Conservation (phyloP, 306 rosid species). For the Prunus davidiana region DNA sequence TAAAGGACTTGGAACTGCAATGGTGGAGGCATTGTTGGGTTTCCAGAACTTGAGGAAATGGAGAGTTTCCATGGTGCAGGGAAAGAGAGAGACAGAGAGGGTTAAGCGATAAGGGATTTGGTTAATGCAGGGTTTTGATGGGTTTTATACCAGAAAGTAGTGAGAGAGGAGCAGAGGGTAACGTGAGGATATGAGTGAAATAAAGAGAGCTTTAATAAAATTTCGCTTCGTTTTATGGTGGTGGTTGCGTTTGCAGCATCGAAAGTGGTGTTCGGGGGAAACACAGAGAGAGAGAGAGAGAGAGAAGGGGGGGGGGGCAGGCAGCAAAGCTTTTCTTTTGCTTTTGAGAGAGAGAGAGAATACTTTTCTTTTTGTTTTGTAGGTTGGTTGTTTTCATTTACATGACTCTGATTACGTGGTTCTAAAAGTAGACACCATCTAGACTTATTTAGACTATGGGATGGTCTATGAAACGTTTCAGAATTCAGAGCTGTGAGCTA, state of each 20-base stretch:
- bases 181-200: conserved; percentile 35
- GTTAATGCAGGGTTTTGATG: conserved; percentile 8
- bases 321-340: conserved; percentile 37
- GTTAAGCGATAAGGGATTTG: not conserved
- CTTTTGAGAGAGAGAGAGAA: conserved; percentile 21
- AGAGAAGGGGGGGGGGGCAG: not conserved
- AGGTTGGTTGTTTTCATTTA: not conserved
- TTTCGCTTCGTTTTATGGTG: conserved; percentile 67
- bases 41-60: conserved; percentile 77
- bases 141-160: conserved; percentile 25
- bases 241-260: conserved; percentile 29
- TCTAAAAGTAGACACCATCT: not conserved
- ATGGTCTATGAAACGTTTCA: not conserved
- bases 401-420: not conserved
- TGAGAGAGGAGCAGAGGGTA: not conserved
- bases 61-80: conserved; percentile 58
- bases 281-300: conserved; percentile 7
- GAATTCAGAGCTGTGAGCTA: not conserved
- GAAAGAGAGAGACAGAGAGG: not conserved
- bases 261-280: conserved; percentile 34
- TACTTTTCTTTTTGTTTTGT: conserved; percentile 23
- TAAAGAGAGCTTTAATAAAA: conserved; percentile 13
- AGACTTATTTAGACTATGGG: not conserved
- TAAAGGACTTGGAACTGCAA: conserved; percentile 34
- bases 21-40: conserved; percentile 27